Evolutionary conservation across 1,284 basidiomycete species (phyloP).

Genomic region (Mycena citricolor): DNA sequence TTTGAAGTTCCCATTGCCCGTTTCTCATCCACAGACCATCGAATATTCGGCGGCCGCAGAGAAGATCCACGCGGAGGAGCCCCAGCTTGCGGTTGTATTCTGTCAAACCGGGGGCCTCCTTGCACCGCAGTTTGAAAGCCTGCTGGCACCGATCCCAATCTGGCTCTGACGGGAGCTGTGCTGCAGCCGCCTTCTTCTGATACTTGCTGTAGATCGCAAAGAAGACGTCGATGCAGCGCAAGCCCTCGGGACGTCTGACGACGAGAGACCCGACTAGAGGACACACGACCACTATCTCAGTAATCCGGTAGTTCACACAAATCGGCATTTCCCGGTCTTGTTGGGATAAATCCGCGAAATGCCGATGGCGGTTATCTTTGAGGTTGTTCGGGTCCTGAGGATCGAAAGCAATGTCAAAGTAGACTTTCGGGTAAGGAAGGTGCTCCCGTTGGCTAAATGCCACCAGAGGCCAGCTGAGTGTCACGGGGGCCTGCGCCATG

Average conservation of each 20-base stretch:
- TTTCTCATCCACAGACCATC: constrained; percentile 18
- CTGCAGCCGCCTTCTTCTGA: constrained; percentile 14
- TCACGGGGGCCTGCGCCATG: constrained; percentile 18
- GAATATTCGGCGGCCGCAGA: constrained; percentile 20
- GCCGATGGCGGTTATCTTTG: constrained; percentile 15
- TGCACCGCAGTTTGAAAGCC: constrained; percentile 20
- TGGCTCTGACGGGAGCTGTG: constrained; percentile 16
- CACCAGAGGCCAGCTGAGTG: constrained; percentile 20
- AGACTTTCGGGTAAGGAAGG: constrained; percentile 15
- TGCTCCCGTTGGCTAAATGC: constrained; percentile 12
- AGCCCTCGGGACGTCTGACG: constrained; percentile 17
- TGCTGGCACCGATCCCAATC: constrained; percentile 9
- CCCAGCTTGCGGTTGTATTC: constrained; percentile 19
- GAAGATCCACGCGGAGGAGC: constrained; percentile 18
- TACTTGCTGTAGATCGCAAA: constrained; percentile 22
- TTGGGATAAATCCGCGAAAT: constrained; percentile 16
- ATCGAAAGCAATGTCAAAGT: constrained; percentile 22
- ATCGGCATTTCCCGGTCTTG: constrained; percentile 21
- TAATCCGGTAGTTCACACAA: constrained; percentile 17
- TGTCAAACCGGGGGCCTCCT: constrained; percentile 17
- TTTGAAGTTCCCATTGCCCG: constrained; percentile 20
- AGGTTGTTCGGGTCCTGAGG: constrained; percentile 14
- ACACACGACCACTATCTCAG: constrained; percentile 20
- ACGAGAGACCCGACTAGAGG: constrained; percentile 19
- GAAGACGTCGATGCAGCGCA: constrained; percentile 21